These are phyloP conservation scores for Amoebophrya sp. DNA, from an alignment of 169 alveolate species.

Conservation along the genomic window DNA sequence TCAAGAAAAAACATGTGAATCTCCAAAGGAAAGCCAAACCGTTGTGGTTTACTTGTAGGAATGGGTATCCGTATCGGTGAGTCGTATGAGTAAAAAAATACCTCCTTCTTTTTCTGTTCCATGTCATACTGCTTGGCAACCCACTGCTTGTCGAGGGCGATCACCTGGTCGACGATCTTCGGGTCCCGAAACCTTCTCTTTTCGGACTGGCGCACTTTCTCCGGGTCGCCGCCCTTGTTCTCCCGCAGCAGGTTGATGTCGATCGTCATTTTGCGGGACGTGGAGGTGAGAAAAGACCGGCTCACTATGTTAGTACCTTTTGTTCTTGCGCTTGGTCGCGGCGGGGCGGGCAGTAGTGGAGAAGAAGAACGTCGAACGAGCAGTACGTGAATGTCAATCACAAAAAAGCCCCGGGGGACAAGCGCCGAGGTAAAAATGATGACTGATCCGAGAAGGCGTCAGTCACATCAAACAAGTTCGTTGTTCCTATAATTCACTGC, in stretches of 20 bases:
- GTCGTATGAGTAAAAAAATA: constrained; percentile 6
- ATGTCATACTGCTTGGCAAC: constrained; percentile 47
- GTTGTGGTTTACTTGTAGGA: neutral
- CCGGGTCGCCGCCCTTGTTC: constrained; percentile 45
- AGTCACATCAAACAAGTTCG: too few species aligned
- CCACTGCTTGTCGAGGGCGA: constrained; percentile 63
- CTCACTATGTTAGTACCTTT: too few species aligned
- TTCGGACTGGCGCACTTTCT: constrained; percentile 33
- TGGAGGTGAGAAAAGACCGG: neutral
- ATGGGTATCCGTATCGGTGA: neutral
- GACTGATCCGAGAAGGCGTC: too few species aligned
- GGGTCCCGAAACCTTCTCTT: constrained; percentile 26
- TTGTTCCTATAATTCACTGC: too few species aligned
- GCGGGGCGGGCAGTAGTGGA: too few species aligned
- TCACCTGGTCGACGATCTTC: constrained; percentile 30
- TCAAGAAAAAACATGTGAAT: too few species aligned
- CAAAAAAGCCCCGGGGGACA: too few species aligned
- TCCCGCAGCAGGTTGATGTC: constrained; percentile 38
- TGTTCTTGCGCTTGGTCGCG: too few species aligned
- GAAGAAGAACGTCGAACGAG: too few species aligned
- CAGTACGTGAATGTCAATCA: too few species aligned
- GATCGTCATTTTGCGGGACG: constrained; percentile 31
- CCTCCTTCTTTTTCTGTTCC: constrained; percentile 51
- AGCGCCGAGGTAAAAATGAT: too few species aligned
- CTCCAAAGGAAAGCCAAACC: too few species aligned